Base-by-base conservation (phyloP, 192 early-diverging fungal species). In the Entomortierella beljakovae region DNA sequence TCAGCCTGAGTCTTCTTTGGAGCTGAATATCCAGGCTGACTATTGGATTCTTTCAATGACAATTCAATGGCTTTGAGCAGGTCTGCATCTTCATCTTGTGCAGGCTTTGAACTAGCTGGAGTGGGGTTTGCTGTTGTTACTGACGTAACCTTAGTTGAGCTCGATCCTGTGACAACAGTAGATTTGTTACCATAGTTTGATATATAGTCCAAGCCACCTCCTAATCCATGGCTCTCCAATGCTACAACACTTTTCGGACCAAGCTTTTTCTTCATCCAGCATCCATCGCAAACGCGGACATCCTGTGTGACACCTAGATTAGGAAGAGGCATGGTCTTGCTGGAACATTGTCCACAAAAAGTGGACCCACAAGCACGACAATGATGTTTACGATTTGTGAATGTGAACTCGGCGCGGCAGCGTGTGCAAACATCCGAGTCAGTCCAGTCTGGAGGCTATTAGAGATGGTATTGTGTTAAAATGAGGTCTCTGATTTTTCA, bases 351-450 rank as follows among this genome's bases (percentile, higher is more conserved):
- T 20, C 93, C 88, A 82, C 97, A 98, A 70, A 95, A 99, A 22
- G 95, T 96, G 34, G 92, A 87, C n/a, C 98, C 98, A 73, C 98
- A 99, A 67, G 97, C 94, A 80, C 98, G 92, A 69, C 98, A 99
- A 82, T 99, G 98, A 80, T 99, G 98, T 79, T 99, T 98, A 62
- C 98, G 89, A 83, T 97, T 99, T 37, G 95, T 94, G 11, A 95
- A 84, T 16, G 97, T 98, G 73, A 99, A 99, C 8, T 82, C 69
- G 1, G 94, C 92, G 61, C 98, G 88, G 81, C 98, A 99, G 52
- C 98, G 91, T 85, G 91, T 92, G 83, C 98, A 99, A 4, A 95
- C 90, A 64, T 95, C 91, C 53, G 92, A 93, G 75, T 99, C 97
- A 8, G 93, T 91, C 98, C 98, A 99, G 73, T 95, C 96, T 28